Evolutionary conservation across 306 rosid genomes (phyloP), one percentile per base, ranked within the genome.

Genomic region (Cicer cuneatum): DNA sequence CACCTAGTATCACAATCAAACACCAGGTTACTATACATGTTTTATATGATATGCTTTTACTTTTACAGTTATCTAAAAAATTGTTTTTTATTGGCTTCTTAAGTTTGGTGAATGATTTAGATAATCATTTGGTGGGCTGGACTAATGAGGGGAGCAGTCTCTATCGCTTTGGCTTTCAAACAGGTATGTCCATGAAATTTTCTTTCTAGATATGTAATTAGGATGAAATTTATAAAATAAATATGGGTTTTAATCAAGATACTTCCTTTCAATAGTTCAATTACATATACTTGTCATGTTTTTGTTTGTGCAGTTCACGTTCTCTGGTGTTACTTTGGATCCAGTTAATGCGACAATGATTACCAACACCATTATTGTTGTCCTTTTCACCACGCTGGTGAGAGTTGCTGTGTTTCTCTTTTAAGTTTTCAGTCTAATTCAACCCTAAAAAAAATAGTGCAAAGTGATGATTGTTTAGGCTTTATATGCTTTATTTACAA

Each of bases 81-180:
- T 67, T 69, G 13, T 6, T n/a, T n/a, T 43, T 61, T 39, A 41
- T 39, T 38, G 24, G 39, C 10, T 19, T 77, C 43, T 45, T 51
- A 42, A 10, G n/a, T 60, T 78, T 68, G 29, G 19, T 61, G 21
- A 49, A 52, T 62, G 74, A 56, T 81, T 33, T 75, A 93, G 97
- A 69, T 85, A 78, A 71, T 89, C 67, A 88, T 93, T 76, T 93
- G 98, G 92, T 93, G 98, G 98, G 97, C 97, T 8, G 96, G 98
- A 10, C 89, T 93, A 18, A 93, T 93, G 83, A 83, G 97, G 69
- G 98, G 97, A 64, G 98, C 97, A 14, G 97, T 93, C 40, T 93
- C 97, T 24, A 88, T 93, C 75, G 98, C 98, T 74, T 66, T 93
- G 81, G 98, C 98, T 72, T 93, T 93, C 80, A 89, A 91, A 86